These are phyloP conservation scores for Austroboletus novae-zelandiae DNA, from an alignment of 1,284 basidiomycete genomes.

Conservation along the genomic window DNA sequence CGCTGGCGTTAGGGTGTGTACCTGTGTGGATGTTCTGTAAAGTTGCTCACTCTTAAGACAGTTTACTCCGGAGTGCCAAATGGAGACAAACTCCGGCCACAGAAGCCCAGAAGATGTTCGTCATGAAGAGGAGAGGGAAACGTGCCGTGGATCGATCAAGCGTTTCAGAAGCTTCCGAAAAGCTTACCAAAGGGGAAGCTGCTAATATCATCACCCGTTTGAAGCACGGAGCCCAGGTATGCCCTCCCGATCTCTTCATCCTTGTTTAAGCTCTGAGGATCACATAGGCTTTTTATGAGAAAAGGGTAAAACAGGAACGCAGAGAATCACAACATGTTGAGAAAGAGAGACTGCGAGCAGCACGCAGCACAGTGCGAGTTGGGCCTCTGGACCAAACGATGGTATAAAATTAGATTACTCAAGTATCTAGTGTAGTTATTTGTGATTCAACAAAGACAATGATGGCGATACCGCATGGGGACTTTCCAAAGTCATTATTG, in stretches of 20 bases:
- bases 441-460: slow-evolving; percentile 38
- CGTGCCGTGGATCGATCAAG: slow-evolving; percentile 22
- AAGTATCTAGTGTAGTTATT: slow-evolving; percentile 1
- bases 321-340: slow-evolving; percentile 35
- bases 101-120: slow-evolving; percentile 58
- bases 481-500: slow-evolving; percentile 61
- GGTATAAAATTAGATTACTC: slow-evolving; percentile 1
- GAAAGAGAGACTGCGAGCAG: slow-evolving; percentile 49
- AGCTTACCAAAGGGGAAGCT: slow-evolving; percentile 74
- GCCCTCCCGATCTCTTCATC: slow-evolving; percentile 6
- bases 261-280: slow-evolving; percentile 1
- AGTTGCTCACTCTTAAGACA: slow-evolving; percentile 30
- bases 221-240: slow-evolving; percentile 73
- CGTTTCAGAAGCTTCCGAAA: slow-evolving; percentile 34
- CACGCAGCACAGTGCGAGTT: slow-evolving; percentile 56
- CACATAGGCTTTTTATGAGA: slow-evolving; percentile 53
- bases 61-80: slow-evolving; percentile 61
- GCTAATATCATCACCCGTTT: slow-evolving; percentile 74
- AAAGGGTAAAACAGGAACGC: slow-evolving; percentile 43
- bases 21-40: slow-evolving; percentile 1
- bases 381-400: slow-evolving; percentile 44
- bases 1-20: slow-evolving; percentile 46
- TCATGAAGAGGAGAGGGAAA: slow-evolving; percentile 59
- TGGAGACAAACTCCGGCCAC: slow-evolving; percentile 76
- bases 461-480: slow-evolving; percentile 62